Evolutionary conservation across 352 stramenopile genomes (phyloP), one percentile per base, ranked within the genome.

Genomic region (Phytophthora capsici): DNA sequence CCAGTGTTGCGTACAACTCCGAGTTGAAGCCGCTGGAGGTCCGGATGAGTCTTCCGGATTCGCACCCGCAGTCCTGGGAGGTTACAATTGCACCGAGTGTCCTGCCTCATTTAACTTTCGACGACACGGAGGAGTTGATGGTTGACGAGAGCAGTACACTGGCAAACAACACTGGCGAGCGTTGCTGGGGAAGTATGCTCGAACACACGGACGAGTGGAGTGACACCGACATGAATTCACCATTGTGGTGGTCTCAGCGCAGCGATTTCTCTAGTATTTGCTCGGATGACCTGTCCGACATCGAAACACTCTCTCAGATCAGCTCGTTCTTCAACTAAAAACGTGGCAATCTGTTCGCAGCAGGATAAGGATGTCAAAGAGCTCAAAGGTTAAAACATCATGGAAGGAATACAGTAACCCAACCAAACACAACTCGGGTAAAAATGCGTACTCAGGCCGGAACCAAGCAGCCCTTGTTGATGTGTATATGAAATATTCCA

Each of bases 201-300:
- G 54, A 68, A 1, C 40, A 56, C 8, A 46, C 48, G 6, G 51
- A 57, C 26, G 40, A 63, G 19, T 44, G 41, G 26, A 71, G 57
- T n/a, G 69, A 77, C n/a, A 44, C 61, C 32, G 65, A 66, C 36
- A 57, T 74, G 40, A 59, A 71, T 32, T 77, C 64, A 36, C 64
- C 69, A 7, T 19, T 74, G 25, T 77, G 64, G 64, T 77, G 69
- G 69, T 77, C 69, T 4, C 69, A 77, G 52, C 69, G 14, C 25
- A 77, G 65, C 28, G 69, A 77, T 19, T 74, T 77, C 43, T 82
- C 71, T 13, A 88, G 78, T 38, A 71, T 86, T n/a, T 75, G 69
- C 17, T 77, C 82, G 4, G 81, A 88, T n/a, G 81, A 90, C 30
- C 55, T 87, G 12, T 78, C 78, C 3, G 78, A 87, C 46, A 77